Conservation (phyloP, 495 filamentous ascomycete genomes). For the Cairneyella variabilis region DNA sequence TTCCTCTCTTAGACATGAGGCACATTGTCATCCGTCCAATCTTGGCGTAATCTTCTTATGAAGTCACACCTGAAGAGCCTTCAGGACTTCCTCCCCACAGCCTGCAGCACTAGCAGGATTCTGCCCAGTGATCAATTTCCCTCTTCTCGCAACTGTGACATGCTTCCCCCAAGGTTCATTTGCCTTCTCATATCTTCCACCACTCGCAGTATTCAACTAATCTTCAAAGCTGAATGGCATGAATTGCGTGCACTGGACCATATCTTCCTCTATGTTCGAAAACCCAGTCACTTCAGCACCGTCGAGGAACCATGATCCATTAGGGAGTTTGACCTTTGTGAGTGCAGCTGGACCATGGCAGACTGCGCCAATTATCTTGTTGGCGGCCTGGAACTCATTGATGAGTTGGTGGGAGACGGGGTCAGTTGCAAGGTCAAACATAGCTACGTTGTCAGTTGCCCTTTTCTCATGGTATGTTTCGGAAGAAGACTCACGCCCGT, state of each 20-base stretch:
- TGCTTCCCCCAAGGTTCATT: constrained; percentile 47
- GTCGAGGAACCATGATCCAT: constrained; percentile 47
- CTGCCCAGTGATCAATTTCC: constrained; percentile 65
- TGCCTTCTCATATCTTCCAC: constrained; percentile 54
- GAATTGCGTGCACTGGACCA: constrained; percentile 34
- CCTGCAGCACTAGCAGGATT: constrained; percentile 63
- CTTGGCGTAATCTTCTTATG: background rate
- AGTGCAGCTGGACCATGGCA: constrained; percentile 67
- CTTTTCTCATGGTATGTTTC: too few species aligned
- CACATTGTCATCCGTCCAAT: background rate
- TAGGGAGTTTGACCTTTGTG: constrained; percentile 48
- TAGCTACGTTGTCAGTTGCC: constrained; percentile 50
- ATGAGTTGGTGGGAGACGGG: constrained; percentile 50
- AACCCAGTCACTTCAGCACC: constrained; percentile 63
- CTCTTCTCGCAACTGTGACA: constrained; percentile 53
- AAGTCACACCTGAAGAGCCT: constrained; percentile 39
- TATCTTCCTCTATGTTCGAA: constrained; percentile 63
- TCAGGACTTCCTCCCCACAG: constrained; percentile 35
- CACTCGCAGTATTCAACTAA: constrained; percentile 49
- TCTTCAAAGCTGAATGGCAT: constrained; percentile 67
- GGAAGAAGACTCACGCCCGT: constrained; percentile 59
- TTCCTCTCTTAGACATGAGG: background rate
- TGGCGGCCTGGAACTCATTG: constrained; percentile 54
- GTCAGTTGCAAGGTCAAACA: constrained; percentile 63
- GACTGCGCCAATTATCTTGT: constrained; percentile 61